Evolutionary conservation across 2,329 filamentous ascomycete genomes (phyloP).

Genomic region (Paecilomyces fulvus): DNA sequence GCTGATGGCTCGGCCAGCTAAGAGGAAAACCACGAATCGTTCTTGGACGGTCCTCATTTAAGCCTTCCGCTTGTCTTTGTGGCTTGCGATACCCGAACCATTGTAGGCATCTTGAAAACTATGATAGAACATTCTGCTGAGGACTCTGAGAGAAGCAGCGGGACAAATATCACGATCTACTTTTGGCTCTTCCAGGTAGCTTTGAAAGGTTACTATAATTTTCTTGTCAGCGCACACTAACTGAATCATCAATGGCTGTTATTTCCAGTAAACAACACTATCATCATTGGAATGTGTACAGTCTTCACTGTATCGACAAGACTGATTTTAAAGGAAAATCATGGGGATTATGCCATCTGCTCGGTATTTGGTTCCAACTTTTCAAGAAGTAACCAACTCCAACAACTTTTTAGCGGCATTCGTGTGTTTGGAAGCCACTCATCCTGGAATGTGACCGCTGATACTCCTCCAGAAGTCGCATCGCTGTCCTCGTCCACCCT

Average conservation of each 20-base stretch:
- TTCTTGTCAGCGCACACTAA: background rate
- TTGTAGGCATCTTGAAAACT: background rate
- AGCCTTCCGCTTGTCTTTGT: background rate
- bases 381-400: background rate
- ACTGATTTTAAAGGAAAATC: background rate
- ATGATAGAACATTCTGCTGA: background rate
- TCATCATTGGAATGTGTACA: background rate
- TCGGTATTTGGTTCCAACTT: background rate
- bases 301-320: background rate
- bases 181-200: background rate
- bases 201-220: background rate
- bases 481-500: conserved; percentile 37
- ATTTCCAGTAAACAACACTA: background rate
- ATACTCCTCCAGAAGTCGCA: conserved; percentile 37
- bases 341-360: background rate
- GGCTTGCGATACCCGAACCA: background rate
- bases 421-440: background rate
- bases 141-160: background rate
- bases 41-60: background rate
- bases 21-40: background rate
- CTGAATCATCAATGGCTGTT: background rate
- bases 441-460: background rate
- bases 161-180: background rate
- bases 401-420: background rate
- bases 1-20: background rate